Evolutionary conservation across 2,329 filamentous ascomycete genomes (phyloP), one percentile per base, ranked within the genome.

Genomic region (Paraphaeosphaeria sporulosa): DNA sequence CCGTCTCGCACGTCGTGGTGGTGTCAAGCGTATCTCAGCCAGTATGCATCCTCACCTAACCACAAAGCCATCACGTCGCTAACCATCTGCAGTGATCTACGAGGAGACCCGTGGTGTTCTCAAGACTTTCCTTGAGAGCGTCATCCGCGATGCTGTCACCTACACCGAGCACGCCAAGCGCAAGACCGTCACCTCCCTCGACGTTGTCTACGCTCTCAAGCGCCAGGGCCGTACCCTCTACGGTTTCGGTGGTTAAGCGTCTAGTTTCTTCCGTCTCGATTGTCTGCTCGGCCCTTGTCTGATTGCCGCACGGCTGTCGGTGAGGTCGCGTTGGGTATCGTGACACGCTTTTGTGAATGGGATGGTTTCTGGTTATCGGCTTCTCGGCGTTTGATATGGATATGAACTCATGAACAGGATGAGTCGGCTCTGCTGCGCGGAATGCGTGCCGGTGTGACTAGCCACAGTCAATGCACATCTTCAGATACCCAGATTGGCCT

Each of bases 161-260:
- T 91, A 91, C 84, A 91, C 89, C 58, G 89, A 91, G 83, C 89
- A 91, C 83, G 89, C 89, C 82, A 92, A 91, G 87, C 88, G 89
- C 81, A 91, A 91, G 88, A 91, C 89, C 15, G 89, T 92, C 79
- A 91, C 86, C 51, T 87, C 86, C 4, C 85, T 88, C 65, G 86
- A 89, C 70, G 86, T 88, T 40, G 86, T 88, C 78, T 87, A 88
- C 72, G 85, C 84, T 59, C 80, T 87, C 67, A 87, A 89, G 84
- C 82, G 87, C 76, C 87, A 89, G 80, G 87, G 87, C 76, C 85
- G 90, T 65, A 81, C 91, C 78, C 90, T 94, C 69, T 94, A 94
- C 86, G 91, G 91, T 85, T 94, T 94, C 87, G 91, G 91, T 86
- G 91, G 91, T 87, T 94, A 91, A 88, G 75, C 75, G 55, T 60